A percentile compares a stretch with the other conserved stretches of the same genome.
phyloP scores from a whole-genome alignment of 2,329 filamentous ascomycete genomes.

The Fusarium sp. region DNA sequence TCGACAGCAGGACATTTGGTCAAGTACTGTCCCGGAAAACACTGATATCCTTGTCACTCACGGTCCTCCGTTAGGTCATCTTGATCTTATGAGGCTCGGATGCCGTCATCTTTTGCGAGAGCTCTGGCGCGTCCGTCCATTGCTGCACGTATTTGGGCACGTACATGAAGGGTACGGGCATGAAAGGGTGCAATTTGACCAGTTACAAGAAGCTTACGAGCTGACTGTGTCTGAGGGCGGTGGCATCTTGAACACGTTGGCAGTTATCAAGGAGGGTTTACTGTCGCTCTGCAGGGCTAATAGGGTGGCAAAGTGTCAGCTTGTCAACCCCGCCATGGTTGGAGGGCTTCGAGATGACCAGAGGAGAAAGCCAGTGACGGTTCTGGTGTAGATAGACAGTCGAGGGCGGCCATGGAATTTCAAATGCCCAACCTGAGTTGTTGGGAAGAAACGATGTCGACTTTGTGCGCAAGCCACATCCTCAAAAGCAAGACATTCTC shows the following conservation, averaged over 20 bases:
- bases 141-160: slow-evolving; percentile 74
- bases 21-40: slow-evolving; percentile 33
- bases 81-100: slow-evolving; percentile 50
- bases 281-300: slow-evolving; percentile 1
- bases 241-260: slow-evolving; percentile 8
- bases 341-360: slow-evolving; percentile 17
- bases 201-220: slow-evolving; percentile 42
- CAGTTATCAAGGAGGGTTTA: slow-evolving; percentile 7
- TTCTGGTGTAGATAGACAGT: background rate
- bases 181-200: slow-evolving; percentile 47
- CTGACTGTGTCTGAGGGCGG: background rate
- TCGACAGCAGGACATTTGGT: slow-evolving; percentile 45
- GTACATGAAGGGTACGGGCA: slow-evolving; percentile 66
- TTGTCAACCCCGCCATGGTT: slow-evolving; percentile 22
- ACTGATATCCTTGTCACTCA: slow-evolving; percentile 56
- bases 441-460: background rate
- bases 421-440: background rate
- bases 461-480: background rate
- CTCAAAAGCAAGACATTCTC: background rate
- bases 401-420: background rate
- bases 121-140: slow-evolving; percentile 67
- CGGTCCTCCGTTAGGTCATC: slow-evolving; percentile 50
- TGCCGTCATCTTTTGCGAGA: slow-evolving; percentile 53
- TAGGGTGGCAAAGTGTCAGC: background rate
- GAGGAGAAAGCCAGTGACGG: background rate